Percentiles rank a stretch among this genome's conserved stretches.
These are phyloP conservation scores for Roridomyces roridus DNA, from an alignment of 768 basidiomycete genomes.

Conservation along the genomic window DNA sequence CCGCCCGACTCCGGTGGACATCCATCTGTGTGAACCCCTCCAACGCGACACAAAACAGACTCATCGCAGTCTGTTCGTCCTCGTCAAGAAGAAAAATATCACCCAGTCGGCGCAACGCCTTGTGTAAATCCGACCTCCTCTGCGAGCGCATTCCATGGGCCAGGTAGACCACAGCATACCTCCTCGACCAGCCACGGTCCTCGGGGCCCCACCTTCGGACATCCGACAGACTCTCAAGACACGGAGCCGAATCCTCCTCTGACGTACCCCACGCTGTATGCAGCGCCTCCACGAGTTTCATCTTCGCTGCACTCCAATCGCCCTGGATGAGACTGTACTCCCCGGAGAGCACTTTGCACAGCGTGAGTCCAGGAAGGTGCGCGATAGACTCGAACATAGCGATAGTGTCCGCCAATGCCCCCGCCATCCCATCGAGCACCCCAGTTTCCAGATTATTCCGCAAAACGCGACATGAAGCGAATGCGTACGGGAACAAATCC, in stretches of 20 bases:
- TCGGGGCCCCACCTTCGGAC: no score
- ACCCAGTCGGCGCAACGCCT: background rate
- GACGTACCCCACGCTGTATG: background rate
- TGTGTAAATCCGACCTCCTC: background rate
- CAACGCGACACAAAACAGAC: background rate
- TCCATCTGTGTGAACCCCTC: background rate
- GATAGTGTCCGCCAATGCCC: background rate
- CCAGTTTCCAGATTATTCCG: background rate
- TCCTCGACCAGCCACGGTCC: no score
- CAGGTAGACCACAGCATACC: background rate
- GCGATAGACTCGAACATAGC: background rate
- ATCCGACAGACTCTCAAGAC: background rate
- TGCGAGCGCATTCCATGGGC: background rate
- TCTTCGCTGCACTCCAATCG: background rate
- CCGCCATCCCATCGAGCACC: no score
- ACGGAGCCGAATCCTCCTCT: background rate
- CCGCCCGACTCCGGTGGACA: background rate
- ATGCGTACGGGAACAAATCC: background rate
- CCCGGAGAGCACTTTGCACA: background rate
- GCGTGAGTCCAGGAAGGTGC: background rate
- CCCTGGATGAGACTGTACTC: background rate
- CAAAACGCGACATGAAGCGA: background rate
- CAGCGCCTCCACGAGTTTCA: background rate
- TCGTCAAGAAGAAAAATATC: background rate
- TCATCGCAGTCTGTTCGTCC: background rate